Evolutionary conservation across 352 stramenopile species (phyloP), one percentile per base, ranked within the genome.

Genomic region (Albugo candida): DNA sequence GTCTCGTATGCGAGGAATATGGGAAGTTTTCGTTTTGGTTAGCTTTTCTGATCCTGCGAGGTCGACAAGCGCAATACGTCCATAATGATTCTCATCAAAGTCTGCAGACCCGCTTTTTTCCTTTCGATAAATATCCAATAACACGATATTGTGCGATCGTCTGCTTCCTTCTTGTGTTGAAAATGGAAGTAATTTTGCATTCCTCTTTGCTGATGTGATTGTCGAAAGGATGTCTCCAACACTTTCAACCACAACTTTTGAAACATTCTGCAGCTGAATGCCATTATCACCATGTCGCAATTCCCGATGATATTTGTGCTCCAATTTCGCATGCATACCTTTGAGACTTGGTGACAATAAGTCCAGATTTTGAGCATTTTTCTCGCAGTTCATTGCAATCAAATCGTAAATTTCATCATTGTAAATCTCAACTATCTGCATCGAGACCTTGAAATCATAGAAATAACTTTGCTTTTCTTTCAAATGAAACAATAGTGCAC

Each of bases 391-490:
- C 8, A 31, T 31, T 31, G 24, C 59, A 2, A 92, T 51, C 16
- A 92, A 51, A 39, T 92, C 78, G 35, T 78, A 81, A 42, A 88
- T 66, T 44, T 92, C 77, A 50, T 92, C 78, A 49, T 92, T 92
- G 60, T 92, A 87, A 45, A 92, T 70, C 57, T 92, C 73, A 17
- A 92, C 70, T 46, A 85, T 67, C 54, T 82, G 65, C 37, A 84
- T 35, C 13, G 55, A 50, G 10, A 83, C 58, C 2, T 40, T 40
- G 36, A 81, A 78, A 36, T 64, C 65, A 39, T 64, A 77, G 12
- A 75, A 49, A 16, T 69, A 54, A 21, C 58, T 38, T 51, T 81
- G 70, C 40, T 74, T 65, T 2, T 50, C 27, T 12, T 60, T 36
- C 2, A 49, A 47, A 13, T 54, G 41, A 40, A 67, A 84, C 12